Base-by-base conservation (phyloP, 2,329 filamentous ascomycete genomes). In the Gnomoniopsis smithogilvyi region DNA sequence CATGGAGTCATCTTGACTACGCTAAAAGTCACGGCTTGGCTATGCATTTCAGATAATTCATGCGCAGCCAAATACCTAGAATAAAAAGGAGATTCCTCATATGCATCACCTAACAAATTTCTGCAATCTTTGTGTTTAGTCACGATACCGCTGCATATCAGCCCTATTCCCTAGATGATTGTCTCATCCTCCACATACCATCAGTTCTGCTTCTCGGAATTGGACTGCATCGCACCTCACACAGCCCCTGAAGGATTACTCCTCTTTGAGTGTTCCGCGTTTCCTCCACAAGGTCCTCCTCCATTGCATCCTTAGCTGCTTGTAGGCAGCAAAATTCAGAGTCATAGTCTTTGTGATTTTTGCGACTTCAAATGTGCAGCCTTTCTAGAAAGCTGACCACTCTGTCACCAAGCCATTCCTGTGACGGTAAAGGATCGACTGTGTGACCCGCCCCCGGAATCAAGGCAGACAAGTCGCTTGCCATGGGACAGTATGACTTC, bases 401-500 rank as follows among this genome's bases (percentile, higher is more conserved):
- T 17, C 74, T 75, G 34, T 76, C 70, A 2, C 74, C 76, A 54
- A 85, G 70, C 81, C 81, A 85, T 34, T 74, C 65, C 62, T 78
- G 77, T 0, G 80, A 73, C 26, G 74, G 74, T 0, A 73, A 69
- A 45, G 77, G 69, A 38, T 77, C 70, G 3, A 85, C 81, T 3
- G 76, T 74, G 61, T 86, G 83, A 26, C 73, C 73, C 0, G 83
- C 80, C 3, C 73, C 78, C 3, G 82, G 82, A 57, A 86, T 83
- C 12, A 78, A 66, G 1, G 75, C 81, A 2, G 82, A 84, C 7
- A 84, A 67, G 21, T 74, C 67, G 64, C 82, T 84, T 19, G 78
- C 78, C 11, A 78, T 68, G 3, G 72, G 66, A 59, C 75, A 81
- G 6, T 77, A 71, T 0, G 67, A 65, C 62, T 70, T 77, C 83